Conservation (phyloP, 2,329 filamentous ascomycete species). For the Anthostomella pinea region DNA sequence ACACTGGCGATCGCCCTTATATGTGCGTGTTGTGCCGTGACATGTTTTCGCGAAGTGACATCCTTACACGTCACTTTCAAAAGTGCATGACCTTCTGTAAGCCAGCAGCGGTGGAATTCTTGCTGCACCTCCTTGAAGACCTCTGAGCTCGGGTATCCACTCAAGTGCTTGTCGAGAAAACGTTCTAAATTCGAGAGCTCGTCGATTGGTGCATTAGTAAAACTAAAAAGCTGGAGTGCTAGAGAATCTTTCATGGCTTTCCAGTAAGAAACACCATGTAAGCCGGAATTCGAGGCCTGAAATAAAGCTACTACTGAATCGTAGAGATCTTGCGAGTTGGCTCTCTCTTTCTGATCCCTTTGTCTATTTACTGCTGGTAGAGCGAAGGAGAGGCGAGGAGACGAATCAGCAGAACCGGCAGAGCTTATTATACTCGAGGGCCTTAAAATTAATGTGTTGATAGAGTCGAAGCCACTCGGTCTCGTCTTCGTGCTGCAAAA, state of each 20-base stretch:
- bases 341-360: constrained; percentile 37
- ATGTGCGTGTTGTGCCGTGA: too few species aligned
- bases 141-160: constrained; percentile 40
- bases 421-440: constrained; percentile 53
- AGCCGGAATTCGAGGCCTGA: constrained; percentile 45
- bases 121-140: constrained; percentile 50
- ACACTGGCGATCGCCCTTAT: too few species aligned
- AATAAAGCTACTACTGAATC: constrained; percentile 53
- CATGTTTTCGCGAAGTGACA: too few species aligned
- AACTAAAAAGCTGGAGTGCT: constrained; percentile 58
- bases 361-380: constrained; percentile 39
- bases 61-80: too few species aligned
- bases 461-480: constrained; percentile 48
- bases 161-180: constrained; percentile 45
- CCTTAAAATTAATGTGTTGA: constrained; percentile 45
- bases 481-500: constrained; percentile 26
- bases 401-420: constrained; percentile 50
- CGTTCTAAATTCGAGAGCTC: constrained; percentile 48
- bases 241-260: constrained; percentile 50
- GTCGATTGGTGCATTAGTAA: constrained; percentile 47
- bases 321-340: constrained; percentile 48
- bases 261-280: constrained; percentile 48
- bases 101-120: constrained; percentile 46
- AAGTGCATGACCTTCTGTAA: too few species aligned
- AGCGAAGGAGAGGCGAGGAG: constrained; percentile 39